A percentile compares a stretch with the other conserved stretches of the same genome.
Conservation (phyloP, 345 rosid species). For the Dipteronia sinensis region DNA sequence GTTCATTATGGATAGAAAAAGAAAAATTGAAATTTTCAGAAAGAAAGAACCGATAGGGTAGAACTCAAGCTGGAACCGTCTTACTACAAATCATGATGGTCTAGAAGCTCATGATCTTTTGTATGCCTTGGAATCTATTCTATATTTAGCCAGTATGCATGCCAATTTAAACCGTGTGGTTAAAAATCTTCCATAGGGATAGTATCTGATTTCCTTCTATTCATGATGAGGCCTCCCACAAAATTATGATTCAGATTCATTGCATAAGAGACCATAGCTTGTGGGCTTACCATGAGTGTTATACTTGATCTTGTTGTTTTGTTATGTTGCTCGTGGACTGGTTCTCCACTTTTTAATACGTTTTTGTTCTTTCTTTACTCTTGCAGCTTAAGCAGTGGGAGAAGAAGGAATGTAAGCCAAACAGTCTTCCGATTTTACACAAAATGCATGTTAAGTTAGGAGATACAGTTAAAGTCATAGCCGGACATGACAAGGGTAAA, state of each 20-base stretch:
- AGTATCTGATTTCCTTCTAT: not conserved
- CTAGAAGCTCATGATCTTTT: not conserved
- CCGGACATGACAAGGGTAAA: slow-evolving; percentile 90
- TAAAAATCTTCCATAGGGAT: not conserved
- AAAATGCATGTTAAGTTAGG: slow-evolving; percentile 95
- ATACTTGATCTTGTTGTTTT: slow-evolving; percentile 3
- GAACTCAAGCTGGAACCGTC: not conserved
- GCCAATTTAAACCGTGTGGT: not conserved
- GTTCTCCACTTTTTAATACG: not conserved
- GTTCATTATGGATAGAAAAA: not conserved
- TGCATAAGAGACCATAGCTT: slow-evolving; percentile 2
- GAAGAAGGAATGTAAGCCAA: slow-evolving; percentile 83
- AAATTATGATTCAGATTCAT: not conserved
- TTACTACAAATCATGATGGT: not conserved
- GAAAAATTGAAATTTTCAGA: not conserved
- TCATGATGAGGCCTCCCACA: not conserved
- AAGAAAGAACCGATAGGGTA: not conserved
- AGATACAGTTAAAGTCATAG: slow-evolving; percentile 76
- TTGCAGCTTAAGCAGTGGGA: slow-evolving; percentile 89
- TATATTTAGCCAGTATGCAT: not conserved
- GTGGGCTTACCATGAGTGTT: not conserved
- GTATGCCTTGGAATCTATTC: not conserved
- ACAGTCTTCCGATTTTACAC: slow-evolving; percentile 84
- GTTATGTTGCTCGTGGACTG: not conserved
- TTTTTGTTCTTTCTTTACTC: slow-evolving; percentile 1